phyloP scores from a whole-genome alignment of 2,329 filamentous ascomycete species.

The Penicillium sp. region DNA sequence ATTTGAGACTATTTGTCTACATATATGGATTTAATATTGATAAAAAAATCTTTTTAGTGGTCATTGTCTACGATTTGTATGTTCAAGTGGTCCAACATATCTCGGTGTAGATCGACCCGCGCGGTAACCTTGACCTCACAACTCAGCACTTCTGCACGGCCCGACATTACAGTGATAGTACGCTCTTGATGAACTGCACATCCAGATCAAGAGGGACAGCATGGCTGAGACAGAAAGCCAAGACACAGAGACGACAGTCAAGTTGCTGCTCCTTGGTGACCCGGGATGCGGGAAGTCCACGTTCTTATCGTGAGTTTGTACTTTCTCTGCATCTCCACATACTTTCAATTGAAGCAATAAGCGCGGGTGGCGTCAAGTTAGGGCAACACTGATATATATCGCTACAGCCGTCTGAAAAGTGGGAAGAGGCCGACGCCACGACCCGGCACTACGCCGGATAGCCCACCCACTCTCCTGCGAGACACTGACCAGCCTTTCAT shows the following conservation, averaged over 20 bases:
- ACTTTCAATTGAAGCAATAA: background rate
- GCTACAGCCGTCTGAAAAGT: slow-evolving; percentile 20
- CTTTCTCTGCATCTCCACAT: background rate
- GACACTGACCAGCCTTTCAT: slow-evolving; percentile 59
- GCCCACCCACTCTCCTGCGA: slow-evolving; percentile 45
- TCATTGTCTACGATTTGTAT: background rate
- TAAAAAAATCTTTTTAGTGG: background rate
- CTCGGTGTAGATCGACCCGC: background rate
- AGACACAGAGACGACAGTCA: slow-evolving; percentile 26
- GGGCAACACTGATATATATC: background rate
- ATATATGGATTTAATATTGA: background rate
- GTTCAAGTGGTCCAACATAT: background rate
- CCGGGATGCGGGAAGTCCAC: slow-evolving; percentile 61
- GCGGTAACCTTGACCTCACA: background rate
- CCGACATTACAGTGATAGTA: background rate
- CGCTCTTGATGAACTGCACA: background rate
- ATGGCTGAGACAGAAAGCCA: slow-evolving; percentile 9
- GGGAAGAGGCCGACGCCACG: slow-evolving; percentile 13
- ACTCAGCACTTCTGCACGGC: background rate
- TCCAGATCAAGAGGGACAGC: background rate
- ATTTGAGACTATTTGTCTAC: too few relatives aligned
- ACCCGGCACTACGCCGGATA: slow-evolving; percentile 30
- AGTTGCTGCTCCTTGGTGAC: slow-evolving; percentile 58
- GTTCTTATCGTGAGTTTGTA: slow-evolving; percentile 57
- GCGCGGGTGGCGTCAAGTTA: background rate